Percentiles rank a stretch among this genome's conserved stretches.
Conservation (phyloP, 2,329 filamentous ascomycete genomes). For the Botrytis fabae region DNA sequence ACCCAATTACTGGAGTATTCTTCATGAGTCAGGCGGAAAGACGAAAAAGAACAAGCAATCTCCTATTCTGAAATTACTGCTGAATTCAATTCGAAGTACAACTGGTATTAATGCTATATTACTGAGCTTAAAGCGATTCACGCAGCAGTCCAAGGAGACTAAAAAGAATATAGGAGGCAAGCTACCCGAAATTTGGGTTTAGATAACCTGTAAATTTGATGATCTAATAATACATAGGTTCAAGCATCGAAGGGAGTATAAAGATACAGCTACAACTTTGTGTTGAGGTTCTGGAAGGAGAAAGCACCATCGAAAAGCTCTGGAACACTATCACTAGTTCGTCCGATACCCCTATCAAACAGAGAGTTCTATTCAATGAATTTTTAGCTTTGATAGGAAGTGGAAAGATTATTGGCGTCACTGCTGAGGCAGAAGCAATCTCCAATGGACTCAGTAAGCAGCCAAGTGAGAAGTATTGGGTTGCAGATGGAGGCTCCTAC, state of each 20-base stretch:
- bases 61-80: constrained; percentile 51
- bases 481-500: constrained; percentile 38
- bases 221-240: constrained; percentile 22
- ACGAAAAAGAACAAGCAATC: constrained; percentile 25
- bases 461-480: constrained; percentile 37
- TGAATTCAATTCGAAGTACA: constrained; percentile 69
- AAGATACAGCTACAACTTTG: constrained; percentile 47
- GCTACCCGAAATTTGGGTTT: not conserved
- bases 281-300: constrained; percentile 45
- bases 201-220: not conserved
- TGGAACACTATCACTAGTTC: constrained; percentile 46
- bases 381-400: constrained; percentile 58
- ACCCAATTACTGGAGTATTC: constrained; percentile 76
- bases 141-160: constrained; percentile 50
- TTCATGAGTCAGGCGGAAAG: constrained; percentile 50
- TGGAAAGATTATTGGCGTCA: constrained; percentile 57
- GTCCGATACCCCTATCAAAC: constrained; percentile 44
- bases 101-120: constrained; percentile 76
- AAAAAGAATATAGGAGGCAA: constrained; percentile 33
- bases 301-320: constrained; percentile 46
- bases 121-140: constrained; percentile 64
- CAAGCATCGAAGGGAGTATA: constrained; percentile 41
- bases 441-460: constrained; percentile 38
- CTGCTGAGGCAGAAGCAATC: constrained; percentile 54
- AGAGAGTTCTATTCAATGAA: constrained; percentile 62